A percentile compares a stretch with the other conserved stretches of the same genome.
Conservation (phyloP, 441 rosid species). For the Monsonia emarginata region DNA sequence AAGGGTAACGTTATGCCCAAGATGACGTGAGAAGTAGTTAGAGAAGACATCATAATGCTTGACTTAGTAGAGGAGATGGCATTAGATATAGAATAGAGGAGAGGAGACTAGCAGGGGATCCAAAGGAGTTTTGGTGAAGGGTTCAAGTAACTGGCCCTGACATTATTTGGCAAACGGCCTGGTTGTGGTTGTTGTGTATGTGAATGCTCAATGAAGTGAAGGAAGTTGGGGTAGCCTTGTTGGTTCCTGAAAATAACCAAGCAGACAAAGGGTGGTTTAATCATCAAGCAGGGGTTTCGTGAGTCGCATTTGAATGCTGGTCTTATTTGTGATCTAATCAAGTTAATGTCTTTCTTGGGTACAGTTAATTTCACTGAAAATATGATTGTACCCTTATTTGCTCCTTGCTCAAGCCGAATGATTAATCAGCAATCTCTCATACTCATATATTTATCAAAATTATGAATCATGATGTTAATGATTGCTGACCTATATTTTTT, state of each 20-base stretch:
- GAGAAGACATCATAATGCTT: too few relatives aligned
- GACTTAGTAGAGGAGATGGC: too few relatives aligned
- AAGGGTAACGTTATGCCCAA: too few relatives aligned
- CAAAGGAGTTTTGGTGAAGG: too few relatives aligned
- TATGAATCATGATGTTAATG: background rate
- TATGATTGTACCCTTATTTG: background rate
- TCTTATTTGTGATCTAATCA: background rate
- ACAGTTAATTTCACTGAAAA: background rate
- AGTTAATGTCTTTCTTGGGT: conserved; percentile 5
- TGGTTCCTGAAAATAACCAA: background rate
- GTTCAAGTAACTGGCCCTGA: too few relatives aligned
- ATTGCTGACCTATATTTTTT: background rate
- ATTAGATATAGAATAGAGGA: too few relatives aligned
- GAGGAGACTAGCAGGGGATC: too few relatives aligned
- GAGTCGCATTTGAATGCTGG: background rate
- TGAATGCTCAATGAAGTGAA: background rate
- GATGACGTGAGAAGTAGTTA: too few relatives aligned
- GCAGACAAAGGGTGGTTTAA: background rate
- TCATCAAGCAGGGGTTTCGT: background rate
- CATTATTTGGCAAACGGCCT: too few relatives aligned
- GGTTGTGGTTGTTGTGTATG: too few relatives aligned
- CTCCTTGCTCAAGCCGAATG: background rate
- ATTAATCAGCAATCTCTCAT: background rate
- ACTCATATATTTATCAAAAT: background rate
- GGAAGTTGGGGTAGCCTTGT: background rate